Evolutionary conservation across 306 rosid genomes (phyloP), one percentile per base, ranked within the genome.

Genomic region (Heteromeles arbutifolia): DNA sequence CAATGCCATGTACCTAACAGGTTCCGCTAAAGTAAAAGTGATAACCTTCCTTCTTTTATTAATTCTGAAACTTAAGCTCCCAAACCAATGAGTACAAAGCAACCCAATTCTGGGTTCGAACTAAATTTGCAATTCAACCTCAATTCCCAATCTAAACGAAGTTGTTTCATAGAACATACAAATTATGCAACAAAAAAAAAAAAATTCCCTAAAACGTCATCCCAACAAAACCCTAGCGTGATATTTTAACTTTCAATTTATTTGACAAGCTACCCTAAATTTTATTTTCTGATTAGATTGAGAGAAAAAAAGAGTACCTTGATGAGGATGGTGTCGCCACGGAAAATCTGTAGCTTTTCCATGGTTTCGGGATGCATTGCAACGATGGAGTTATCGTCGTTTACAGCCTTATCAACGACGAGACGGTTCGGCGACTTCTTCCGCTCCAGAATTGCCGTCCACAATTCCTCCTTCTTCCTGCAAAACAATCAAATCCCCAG

Each of bases 301-400:
- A 3, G 2, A 6, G 2, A 31, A 4, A 4, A 6, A 6, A 34
- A 32, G 0, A 32, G 59, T 5, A 80, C 88, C 88, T 87, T 87
- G 69, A 87, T 80, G 65, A 87, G 88, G 26, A 87, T 73, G n/a
- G 88, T 87, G 64, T 87, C 90, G 8, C 90, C 88, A 0, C 90
- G 81, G 64, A 82, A 84, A 58, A 87, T 62, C 74, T 85, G 86
- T 9, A 87, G 81, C 78, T 80, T 84, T 80, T 87, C 88, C 90
- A 87, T 82, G 64, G 85, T 84, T 4, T 79, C 68, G 0, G 88
- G 85, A 70, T 87, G 84, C 90, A 87, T 53, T 8, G 86, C 11
- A 10, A 87, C 90, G 13, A 84, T 76, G 7, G 90, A 87, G 82
- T 87, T 87, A 57, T 87, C 90, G 8, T 87, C 88, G 82, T 82